phyloP scores from a whole-genome alignment of 352 stramenopile genomes.

The Elongisporangium undulatum region DNA sequence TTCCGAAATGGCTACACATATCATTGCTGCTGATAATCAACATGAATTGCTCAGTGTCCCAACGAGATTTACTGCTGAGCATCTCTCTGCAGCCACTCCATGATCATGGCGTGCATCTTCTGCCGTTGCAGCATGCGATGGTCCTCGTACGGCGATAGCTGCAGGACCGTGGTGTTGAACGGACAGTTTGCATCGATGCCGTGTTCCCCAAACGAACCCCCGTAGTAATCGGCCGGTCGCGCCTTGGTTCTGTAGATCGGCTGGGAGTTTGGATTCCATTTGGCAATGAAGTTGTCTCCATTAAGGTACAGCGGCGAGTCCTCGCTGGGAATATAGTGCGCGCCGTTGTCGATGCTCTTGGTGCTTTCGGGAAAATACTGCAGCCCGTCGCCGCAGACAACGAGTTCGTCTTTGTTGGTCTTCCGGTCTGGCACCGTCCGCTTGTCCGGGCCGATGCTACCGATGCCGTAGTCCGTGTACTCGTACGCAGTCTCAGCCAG shows the following conservation, averaged over 20 bases:
- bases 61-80: no score
- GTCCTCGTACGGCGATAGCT: constrained; percentile 19
- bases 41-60: no score
- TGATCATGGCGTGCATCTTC: constrained; percentile 13
- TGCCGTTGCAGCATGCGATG: constrained; percentile 27
- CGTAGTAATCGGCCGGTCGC: constrained; percentile 22
- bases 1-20: no score
- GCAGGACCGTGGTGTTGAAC: constrained; percentile 25
- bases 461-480: constrained; percentile 25
- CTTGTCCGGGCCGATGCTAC: constrained; percentile 15
- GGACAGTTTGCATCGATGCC: constrained; percentile 27
- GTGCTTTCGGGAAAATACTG: constrained; percentile 18
- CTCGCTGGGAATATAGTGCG: no score
- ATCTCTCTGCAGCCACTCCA: neutral
- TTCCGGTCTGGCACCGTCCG: neutral
- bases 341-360: no score
- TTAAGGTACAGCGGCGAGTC: constrained; percentile 17
- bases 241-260: constrained; percentile 25
- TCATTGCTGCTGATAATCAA: no score
- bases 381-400: constrained; percentile 24
- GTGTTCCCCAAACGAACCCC: constrained; percentile 26
- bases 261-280: constrained; percentile 19
- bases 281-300: constrained; percentile 14
- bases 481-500: constrained; percentile 24
- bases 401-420: neutral